A percentile compares a stretch with the other conserved stretches of the same genome.
phyloP scores from a whole-genome alignment of 805 yeast species.

The Blastobotrys americana region DNA sequence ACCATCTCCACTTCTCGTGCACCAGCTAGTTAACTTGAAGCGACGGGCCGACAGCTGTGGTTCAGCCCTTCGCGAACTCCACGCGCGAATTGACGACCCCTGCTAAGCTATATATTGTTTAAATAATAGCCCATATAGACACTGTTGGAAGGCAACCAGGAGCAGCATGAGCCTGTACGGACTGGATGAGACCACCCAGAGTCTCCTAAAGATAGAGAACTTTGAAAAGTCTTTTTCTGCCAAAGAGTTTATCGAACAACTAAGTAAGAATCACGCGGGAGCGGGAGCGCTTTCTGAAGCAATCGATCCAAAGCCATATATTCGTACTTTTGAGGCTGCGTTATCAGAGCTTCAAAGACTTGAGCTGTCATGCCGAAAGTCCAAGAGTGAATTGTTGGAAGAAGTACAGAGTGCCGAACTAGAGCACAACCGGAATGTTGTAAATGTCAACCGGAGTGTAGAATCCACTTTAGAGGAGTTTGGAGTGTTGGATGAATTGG shows the following conservation, averaged over 20 bases:
- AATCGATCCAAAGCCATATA: constrained; percentile 89
- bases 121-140: too few relatives aligned
- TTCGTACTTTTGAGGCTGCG: constrained; percentile 85
- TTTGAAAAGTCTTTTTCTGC: constrained; percentile 45
- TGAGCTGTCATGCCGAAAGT: constrained; percentile 45
- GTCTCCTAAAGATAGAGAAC: constrained; percentile 26
- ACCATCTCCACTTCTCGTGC: too few relatives aligned
- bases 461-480: constrained; percentile 31
- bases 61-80: too few relatives aligned
- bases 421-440: constrained; percentile 59
- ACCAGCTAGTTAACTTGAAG: too few relatives aligned
- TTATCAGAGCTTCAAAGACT: constrained; percentile 61
- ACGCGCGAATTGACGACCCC: too few relatives aligned
- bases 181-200: constrained; percentile 29
- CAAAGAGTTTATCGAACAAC: constrained; percentile 70
- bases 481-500: constrained; percentile 29
- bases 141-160: too few relatives aligned
- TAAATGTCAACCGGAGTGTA: constrained; percentile 45
- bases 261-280: constrained; percentile 58
- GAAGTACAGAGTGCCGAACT: constrained; percentile 57
- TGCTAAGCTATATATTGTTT: too few relatives aligned
- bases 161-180: constrained; percentile 24
- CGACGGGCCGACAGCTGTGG: too few relatives aligned
- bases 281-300: constrained; percentile 18
- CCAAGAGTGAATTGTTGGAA: constrained; percentile 45